Percentiles rank a stretch among this genome's conserved stretches.
Evolutionary conservation across 1,284 basidiomycete species (phyloP).

Genomic region (Caloboletus inedulis): DNA sequence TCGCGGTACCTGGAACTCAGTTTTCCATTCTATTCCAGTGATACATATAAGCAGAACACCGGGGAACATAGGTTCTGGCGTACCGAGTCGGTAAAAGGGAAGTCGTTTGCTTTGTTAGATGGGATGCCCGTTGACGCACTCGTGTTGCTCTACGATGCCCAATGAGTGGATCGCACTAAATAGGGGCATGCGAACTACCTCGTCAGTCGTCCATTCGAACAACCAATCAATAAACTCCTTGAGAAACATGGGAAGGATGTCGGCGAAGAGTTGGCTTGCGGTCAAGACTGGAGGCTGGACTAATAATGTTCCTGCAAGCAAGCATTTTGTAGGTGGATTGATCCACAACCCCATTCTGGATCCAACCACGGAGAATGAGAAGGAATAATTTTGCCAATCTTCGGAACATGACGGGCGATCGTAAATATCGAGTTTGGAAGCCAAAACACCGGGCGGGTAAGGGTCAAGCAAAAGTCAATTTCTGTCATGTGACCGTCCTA

Average conservation of each 20-base stretch:
- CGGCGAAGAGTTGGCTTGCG: not conserved
- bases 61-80: not conserved
- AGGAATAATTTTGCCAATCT: too few relatives aligned
- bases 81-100: not conserved
- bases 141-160: not conserved
- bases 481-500: not conserved
- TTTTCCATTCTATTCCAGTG: not conserved
- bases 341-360: too few relatives aligned
- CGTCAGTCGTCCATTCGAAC: not conserved
- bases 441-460: too few relatives aligned
- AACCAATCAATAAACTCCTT: not conserved
- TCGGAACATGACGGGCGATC: too few relatives aligned
- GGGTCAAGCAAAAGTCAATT: not conserved
- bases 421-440: too few relatives aligned
- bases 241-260: not conserved
- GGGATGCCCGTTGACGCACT: not conserved
- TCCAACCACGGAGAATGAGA: too few relatives aligned
- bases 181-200: not conserved
- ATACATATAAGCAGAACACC: not conserved
- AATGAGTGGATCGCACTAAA: not conserved
- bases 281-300: not conserved
- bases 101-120: not conserved
- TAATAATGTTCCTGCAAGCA: not conserved
- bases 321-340: slow-evolving; percentile 5
- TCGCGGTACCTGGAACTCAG: not conserved